Evolutionary conservation across 2,329 filamentous ascomycete genomes (phyloP).

Genomic region (Calonectria fujianensis): DNA sequence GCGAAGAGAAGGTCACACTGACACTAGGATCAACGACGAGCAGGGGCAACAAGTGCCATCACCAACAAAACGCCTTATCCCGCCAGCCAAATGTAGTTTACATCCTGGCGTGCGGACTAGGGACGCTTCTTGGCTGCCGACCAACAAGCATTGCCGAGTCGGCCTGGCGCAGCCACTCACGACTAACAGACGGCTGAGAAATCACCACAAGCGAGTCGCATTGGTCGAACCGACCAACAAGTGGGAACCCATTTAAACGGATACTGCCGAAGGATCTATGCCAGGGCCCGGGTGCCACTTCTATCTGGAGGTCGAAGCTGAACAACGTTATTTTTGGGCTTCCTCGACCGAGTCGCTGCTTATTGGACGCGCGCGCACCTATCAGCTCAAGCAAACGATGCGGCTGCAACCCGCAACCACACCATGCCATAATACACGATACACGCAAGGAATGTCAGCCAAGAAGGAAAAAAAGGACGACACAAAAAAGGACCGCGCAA

Average conservation of each 20-base stretch:
- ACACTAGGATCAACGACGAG: not conserved
- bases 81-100: not conserved
- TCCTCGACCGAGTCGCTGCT: not conserved
- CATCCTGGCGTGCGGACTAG: conserved; percentile 5
- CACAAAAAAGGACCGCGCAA: not conserved
- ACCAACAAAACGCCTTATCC: conserved; percentile 9
- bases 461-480: not conserved
- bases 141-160: conserved; percentile 11
- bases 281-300: not conserved
- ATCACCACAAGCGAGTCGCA: conserved; percentile 15
- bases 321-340: not conserved
- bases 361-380: not conserved
- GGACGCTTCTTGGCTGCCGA: conserved; percentile 11
- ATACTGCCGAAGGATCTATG: conserved; percentile 15
- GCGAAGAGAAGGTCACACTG: not conserved
- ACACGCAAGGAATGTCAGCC: not conserved
- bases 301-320: not conserved
- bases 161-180: conserved; percentile 12
- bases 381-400: not conserved
- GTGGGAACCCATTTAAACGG: not conserved
- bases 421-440: not conserved
- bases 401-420: not conserved
- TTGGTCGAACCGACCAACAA: conserved; percentile 10
- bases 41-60: conserved; percentile 1
- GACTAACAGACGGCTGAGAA: not conserved